Conservation (phyloP, 2,329 filamentous ascomycete species). For the Cladosporium velox region DNA sequence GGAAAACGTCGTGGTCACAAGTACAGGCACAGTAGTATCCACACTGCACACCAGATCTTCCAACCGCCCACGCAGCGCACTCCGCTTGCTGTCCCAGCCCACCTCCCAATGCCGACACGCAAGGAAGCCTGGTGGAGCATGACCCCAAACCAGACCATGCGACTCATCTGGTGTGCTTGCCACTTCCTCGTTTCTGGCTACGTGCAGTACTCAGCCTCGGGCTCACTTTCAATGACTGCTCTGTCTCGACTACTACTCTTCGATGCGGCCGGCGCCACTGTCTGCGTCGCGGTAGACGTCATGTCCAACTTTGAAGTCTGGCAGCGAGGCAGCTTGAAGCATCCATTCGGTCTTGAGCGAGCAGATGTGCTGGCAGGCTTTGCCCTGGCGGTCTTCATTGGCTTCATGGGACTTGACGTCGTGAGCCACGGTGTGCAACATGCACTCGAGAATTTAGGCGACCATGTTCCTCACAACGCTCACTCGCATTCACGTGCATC, state of each 20-base stretch:
- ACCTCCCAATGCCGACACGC: constrained; percentile 85
- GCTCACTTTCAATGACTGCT: constrained; percentile 86
- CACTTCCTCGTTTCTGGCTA: constrained; percentile 81
- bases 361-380: constrained; percentile 94
- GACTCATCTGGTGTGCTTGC: constrained; percentile 86
- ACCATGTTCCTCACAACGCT: constrained; percentile 66
- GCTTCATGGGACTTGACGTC: constrained; percentile 97
- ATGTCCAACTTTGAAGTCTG: constrained; percentile 97
- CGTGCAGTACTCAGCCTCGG: constrained; percentile 81
- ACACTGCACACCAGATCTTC: constrained; percentile 81
- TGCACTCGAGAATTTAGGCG: constrained; percentile 72
- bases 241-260: constrained; percentile 93
- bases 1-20: constrained; percentile 92
- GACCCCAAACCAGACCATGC: constrained; percentile 79
- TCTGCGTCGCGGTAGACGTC: constrained; percentile 91
- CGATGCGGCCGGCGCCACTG: constrained; percentile 85
- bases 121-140: constrained; percentile 87
- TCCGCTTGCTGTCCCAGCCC: constrained; percentile 85
- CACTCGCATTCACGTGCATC: constrained; percentile 64
- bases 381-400: constrained; percentile 89
- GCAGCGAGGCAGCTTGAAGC: constrained; percentile 86
- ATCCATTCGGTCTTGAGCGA: constrained; percentile 87
- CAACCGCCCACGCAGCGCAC: constrained; percentile 82
- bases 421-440: constrained; percentile 93
- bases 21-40: constrained; percentile 93